A percentile compares a stretch with the other conserved stretches of the same genome.
Evolutionary conservation across 345 rosid genomes (phyloP).

Genomic region (Lumnitzera littorea): DNA sequence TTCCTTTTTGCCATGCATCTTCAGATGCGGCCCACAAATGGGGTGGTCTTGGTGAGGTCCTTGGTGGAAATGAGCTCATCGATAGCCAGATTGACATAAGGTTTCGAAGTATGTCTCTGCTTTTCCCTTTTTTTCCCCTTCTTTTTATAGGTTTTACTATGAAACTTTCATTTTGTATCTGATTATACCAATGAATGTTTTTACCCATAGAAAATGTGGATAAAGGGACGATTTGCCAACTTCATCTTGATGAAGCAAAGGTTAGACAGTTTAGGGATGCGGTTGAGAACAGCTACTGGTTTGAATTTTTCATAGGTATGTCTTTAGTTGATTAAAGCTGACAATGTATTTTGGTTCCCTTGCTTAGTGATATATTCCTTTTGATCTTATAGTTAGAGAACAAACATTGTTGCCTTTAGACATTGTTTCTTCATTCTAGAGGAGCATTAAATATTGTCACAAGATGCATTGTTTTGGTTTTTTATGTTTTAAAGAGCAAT

Average conservation of each 20-base stretch:
- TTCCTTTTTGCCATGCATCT: slow-evolving; percentile 84
- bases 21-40: slow-evolving; percentile 72
- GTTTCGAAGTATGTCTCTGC: slow-evolving; percentile 63
- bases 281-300: slow-evolving; percentile 83
- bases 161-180: too few species aligned
- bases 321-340: slow-evolving; percentile 2
- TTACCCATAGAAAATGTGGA: slow-evolving; percentile 50
- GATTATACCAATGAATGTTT: too few species aligned
- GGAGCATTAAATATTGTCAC: too few species aligned
- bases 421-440: too few species aligned
- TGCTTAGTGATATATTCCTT: too few species aligned
- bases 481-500: too few species aligned
- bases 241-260: slow-evolving; percentile 56
- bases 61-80: slow-evolving; percentile 99
- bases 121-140: background rate
- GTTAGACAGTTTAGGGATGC: slow-evolving; percentile 85
- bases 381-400: too few species aligned
- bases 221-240: slow-evolving; percentile 46
- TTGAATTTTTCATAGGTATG: slow-evolving; percentile 96
- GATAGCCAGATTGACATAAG: slow-evolving; percentile 82
- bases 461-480: too few species aligned
- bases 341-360: too few species aligned
- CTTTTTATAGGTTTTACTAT: too few species aligned
- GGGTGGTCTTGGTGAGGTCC: slow-evolving; percentile 99
- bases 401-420: too few species aligned